These are phyloP conservation scores for Coprinellus micaceus DNA, from an alignment of 768 basidiomycete species.

Conservation along the genomic window DNA sequence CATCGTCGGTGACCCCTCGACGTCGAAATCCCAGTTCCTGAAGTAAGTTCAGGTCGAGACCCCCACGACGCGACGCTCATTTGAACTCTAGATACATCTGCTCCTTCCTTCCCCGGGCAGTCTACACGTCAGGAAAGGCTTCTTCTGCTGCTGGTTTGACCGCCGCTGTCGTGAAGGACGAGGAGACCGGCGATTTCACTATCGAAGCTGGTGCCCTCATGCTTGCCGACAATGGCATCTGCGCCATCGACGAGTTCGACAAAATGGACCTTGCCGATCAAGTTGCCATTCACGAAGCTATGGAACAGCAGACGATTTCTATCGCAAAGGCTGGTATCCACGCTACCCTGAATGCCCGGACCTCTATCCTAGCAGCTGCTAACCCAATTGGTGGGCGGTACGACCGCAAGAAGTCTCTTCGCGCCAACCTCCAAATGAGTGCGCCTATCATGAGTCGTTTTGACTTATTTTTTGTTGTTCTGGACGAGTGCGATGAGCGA, in stretches of 20 bases:
- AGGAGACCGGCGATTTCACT: slow-evolving; percentile 98
- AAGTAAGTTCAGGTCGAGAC: too few species aligned
- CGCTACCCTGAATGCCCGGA: slow-evolving; percentile 95
- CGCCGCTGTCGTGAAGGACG: slow-evolving; percentile 96
- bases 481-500: slow-evolving; percentile 94
- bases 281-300: slow-evolving; percentile 98
- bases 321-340: slow-evolving; percentile 99
- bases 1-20: slow-evolving; percentile 95
- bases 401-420: slow-evolving; percentile 87
- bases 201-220: slow-evolving; percentile 99
- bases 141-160: slow-evolving; percentile 98
- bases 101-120: slow-evolving; percentile 94
- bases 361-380: slow-evolving; percentile 95
- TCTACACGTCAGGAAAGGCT: slow-evolving; percentile 99
- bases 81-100: slow-evolving; percentile 92
- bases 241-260: slow-evolving; percentile 99
- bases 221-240: slow-evolving; percentile 99
- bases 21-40: slow-evolving; percentile 97
- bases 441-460: slow-evolving; percentile 99
- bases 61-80: too few species aligned
- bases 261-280: slow-evolving; percentile 99
- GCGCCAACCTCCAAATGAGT: slow-evolving; percentile 95
- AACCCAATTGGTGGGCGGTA: slow-evolving; percentile 98
- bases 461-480: slow-evolving; percentile 95
- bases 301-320: slow-evolving; percentile 99